A percentile compares a stretch with the other conserved stretches of the same genome.
Conservation (phyloP, 306 rosid species). For the Sphenostylis stenocarpa region DNA sequence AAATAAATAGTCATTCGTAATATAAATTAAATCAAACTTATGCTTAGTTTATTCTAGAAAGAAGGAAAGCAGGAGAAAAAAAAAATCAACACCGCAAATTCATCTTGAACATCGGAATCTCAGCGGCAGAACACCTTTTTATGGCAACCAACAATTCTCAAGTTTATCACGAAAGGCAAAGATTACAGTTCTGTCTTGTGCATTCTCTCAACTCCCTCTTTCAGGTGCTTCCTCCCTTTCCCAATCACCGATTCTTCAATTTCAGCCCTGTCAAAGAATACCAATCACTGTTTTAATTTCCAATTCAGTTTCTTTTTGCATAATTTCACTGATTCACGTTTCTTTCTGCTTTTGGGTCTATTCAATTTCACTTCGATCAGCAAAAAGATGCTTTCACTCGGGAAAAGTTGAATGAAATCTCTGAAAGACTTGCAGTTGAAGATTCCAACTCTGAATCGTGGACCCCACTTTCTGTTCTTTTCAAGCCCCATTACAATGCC, state of each 20-base stretch:
- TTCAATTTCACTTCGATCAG: slow-evolving; percentile 43
- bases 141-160: slow-evolving; percentile 53
- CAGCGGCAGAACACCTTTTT: neutral
- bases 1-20: too few species aligned
- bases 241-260: slow-evolving; percentile 18
- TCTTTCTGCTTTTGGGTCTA: slow-evolving; percentile 15
- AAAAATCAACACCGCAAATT: too few species aligned
- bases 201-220: slow-evolving; percentile 87
- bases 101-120: neutral
- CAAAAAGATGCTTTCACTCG: slow-evolving; percentile 65
- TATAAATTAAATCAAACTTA: too few species aligned
- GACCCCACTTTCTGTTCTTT: slow-evolving; percentile 61
- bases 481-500: slow-evolving; percentile 80
- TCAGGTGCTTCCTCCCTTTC: slow-evolving; percentile 56
- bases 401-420: slow-evolving; percentile 62
- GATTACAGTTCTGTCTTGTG: slow-evolving; percentile 79
- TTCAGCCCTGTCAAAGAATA: neutral
- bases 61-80: too few species aligned
- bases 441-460: slow-evolving; percentile 58
- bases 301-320: slow-evolving; percentile 3
- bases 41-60: too few species aligned
- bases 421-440: slow-evolving; percentile 60
- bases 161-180: slow-evolving; percentile 85
- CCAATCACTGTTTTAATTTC: neutral
- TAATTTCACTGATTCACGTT: neutral